phyloP scores from a whole-genome alignment of 257 asterid species.

The Striga asiatica region DNA sequence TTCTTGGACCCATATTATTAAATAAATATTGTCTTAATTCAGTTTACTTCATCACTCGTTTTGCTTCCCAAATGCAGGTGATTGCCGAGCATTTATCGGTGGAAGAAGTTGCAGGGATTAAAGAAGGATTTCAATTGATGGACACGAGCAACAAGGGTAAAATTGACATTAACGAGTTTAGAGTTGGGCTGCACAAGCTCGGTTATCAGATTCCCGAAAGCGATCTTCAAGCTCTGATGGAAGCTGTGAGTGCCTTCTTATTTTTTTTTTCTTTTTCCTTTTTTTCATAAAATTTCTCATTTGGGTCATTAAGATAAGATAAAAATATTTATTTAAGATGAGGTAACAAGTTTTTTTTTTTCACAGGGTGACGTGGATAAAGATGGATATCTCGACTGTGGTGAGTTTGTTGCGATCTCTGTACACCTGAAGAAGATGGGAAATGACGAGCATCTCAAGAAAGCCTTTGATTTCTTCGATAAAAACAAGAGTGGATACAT shows the following conservation, averaged over 20 bases:
- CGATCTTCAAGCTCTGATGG: slow-evolving; percentile 59
- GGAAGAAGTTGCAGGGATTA: slow-evolving; percentile 60
- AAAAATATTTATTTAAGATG: no score
- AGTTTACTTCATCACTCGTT: no score
- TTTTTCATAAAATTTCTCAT: no score
- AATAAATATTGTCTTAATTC: no score
- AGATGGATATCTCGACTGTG: slow-evolving; percentile 67
- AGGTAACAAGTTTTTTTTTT: no score
- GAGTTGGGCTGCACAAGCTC: slow-evolving; percentile 39
- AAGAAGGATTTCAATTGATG: slow-evolving; percentile 53
- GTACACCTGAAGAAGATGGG: slow-evolving; percentile 69
- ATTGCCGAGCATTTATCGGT: slow-evolving; percentile 59
- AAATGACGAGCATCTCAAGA: slow-evolving; percentile 57
- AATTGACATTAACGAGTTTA: slow-evolving; percentile 41
- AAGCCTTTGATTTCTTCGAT: slow-evolving; percentile 71
- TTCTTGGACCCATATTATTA: no score
- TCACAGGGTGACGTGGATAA: slow-evolving; percentile 74
- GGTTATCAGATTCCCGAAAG: slow-evolving; percentile 57
- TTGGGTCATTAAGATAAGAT: no score
- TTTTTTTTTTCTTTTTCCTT: no score
- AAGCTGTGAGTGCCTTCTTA: slow-evolving; percentile 74
- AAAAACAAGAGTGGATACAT: slow-evolving; percentile 53
- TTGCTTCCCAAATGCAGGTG: no score
- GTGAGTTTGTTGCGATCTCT: slow-evolving; percentile 79
- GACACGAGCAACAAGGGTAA: slow-evolving; percentile 46